These are phyloP conservation scores for Talaromyces sp. DNA, from an alignment of 2,329 filamentous ascomycete species.

Conservation along the genomic window DNA sequence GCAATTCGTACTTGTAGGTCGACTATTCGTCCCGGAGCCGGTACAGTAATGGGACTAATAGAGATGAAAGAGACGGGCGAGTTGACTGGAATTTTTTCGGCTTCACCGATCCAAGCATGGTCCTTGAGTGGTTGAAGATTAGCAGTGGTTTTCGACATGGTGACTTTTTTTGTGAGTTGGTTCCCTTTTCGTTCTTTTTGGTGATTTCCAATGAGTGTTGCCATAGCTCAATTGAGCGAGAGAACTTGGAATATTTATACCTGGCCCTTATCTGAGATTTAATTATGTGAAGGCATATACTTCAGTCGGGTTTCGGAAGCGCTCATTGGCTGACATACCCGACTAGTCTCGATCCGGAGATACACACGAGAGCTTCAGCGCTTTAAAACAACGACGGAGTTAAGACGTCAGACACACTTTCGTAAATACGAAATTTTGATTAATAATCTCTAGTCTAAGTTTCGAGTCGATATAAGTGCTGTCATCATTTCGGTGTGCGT, in stretches of 20 bases:
- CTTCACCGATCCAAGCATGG: slow-evolving; percentile 13
- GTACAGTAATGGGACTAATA: neutral
- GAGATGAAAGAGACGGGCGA: slow-evolving; percentile 25
- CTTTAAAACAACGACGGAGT: neutral
- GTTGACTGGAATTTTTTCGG: slow-evolving; percentile 25
- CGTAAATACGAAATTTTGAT: neutral
- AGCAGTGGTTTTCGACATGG: neutral
- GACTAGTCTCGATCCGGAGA: neutral
- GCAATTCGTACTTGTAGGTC: slow-evolving; percentile 33
- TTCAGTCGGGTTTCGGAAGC: neutral
- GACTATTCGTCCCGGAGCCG: slow-evolving; percentile 16
- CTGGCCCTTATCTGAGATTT: neutral
- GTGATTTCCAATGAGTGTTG: neutral
- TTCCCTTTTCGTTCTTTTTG: neutral
- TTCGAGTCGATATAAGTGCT: neutral
- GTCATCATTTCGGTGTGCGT: neutral
- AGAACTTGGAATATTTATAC: neutral
- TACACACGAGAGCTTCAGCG: neutral
- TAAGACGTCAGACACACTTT: neutral
- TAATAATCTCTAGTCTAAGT: neutral
- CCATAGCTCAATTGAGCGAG: neutral
- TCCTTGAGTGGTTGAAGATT: slow-evolving; percentile 5
- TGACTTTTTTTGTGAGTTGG: neutral
- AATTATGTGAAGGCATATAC: neutral
- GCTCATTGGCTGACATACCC: neutral